A percentile compares a stretch with the other conserved stretches of the same genome.
These are phyloP conservation scores for Metarhizium robertsii DNA, from an alignment of 2,329 filamentous ascomycete genomes.

Conservation along the genomic window DNA sequence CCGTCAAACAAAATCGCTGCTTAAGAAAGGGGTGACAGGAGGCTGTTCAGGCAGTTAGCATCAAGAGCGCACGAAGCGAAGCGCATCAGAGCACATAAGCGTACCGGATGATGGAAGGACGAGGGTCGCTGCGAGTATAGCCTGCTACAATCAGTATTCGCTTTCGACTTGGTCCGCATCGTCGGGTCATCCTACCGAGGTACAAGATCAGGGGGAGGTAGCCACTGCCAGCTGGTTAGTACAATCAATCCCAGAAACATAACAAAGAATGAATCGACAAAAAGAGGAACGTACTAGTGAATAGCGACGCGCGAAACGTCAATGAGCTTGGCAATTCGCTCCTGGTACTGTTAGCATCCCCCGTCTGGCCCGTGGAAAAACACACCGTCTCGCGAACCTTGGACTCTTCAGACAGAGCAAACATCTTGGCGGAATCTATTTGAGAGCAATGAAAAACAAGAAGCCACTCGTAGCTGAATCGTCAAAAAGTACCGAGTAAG, in stretches of 20 bases:
- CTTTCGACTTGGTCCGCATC: not conserved
- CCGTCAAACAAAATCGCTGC: constrained; percentile 1
- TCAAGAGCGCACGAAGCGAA: not conserved
- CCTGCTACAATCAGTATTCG: constrained; percentile 41
- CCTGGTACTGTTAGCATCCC: constrained; percentile 40
- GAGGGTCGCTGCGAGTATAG: constrained; percentile 89
- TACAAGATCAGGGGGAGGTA: constrained; percentile 96
- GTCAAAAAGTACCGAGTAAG: not conserved
- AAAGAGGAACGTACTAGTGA: constrained; percentile 65
- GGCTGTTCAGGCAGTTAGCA: constrained; percentile 30
- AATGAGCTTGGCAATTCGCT: constrained; percentile 95
- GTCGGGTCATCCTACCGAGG: constrained; percentile 55
- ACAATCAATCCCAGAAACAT: not conserved
- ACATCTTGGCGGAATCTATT: constrained; percentile 35
- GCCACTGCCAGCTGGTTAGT: constrained; percentile 52
- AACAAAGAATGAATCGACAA: not conserved
- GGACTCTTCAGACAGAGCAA: constrained; percentile 84
- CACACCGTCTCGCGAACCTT: constrained; percentile 51
- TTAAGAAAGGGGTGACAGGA: constrained; percentile 57
- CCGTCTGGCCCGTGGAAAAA: not conserved
- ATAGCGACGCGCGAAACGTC: constrained; percentile 88
- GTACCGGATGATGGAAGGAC: constrained; percentile 60
- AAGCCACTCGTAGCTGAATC: not conserved
- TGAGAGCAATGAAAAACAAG: not conserved
- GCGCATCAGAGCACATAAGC: constrained; percentile 7